Evolutionary conservation across 371 early-diverging fungal genomes (phyloP).

Genomic region (Synchytrium microbalum): DNA sequence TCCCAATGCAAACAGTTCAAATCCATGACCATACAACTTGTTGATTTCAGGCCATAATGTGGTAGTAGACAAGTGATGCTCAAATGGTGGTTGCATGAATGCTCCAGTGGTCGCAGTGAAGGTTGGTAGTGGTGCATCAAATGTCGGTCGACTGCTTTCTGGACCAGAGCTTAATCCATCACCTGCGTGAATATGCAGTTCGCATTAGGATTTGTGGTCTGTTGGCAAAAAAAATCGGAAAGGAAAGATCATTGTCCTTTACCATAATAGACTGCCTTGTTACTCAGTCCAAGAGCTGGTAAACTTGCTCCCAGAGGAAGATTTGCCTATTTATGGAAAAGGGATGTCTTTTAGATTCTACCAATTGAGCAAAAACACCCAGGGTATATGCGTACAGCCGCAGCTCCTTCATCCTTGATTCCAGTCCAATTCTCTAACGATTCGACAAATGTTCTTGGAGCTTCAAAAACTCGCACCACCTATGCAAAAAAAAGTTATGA

Average conservation of each 20-base stretch:
- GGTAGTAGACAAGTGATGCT: slow-evolving; percentile 77
- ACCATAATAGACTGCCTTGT: slow-evolving; percentile 79
- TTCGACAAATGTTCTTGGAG: slow-evolving; percentile 71
- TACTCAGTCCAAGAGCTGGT: slow-evolving; percentile 90
- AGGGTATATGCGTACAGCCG: not conserved
- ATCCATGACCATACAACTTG: slow-evolving; percentile 90
- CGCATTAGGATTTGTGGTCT: too few relatives aligned
- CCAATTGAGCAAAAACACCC: too few relatives aligned
- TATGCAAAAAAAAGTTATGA: slow-evolving; percentile 10
- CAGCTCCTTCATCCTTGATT: slow-evolving; percentile 16
- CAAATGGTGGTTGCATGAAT: slow-evolving; percentile 63
- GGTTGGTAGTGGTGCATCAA: slow-evolving; percentile 4
- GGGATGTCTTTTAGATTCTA: too few relatives aligned
- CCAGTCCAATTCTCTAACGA: slow-evolving; percentile 50
- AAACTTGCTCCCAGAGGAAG: slow-evolving; percentile 68
- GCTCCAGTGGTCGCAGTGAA: slow-evolving; percentile 15
- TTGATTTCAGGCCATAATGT: slow-evolving; percentile 97
- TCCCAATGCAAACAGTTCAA: slow-evolving; percentile 75
- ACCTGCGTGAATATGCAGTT: too few relatives aligned
- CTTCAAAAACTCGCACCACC: slow-evolving; percentile 83
- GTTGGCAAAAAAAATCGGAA: too few relatives aligned
- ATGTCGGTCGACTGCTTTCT: not conserved
- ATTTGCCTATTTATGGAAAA: slow-evolving; percentile 23
- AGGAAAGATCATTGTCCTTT: not conserved
- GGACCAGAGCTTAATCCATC: not conserved